Evolutionary conservation across 164 flowering plant species (phyloP).

Genomic region (Malania oleifera): DNA sequence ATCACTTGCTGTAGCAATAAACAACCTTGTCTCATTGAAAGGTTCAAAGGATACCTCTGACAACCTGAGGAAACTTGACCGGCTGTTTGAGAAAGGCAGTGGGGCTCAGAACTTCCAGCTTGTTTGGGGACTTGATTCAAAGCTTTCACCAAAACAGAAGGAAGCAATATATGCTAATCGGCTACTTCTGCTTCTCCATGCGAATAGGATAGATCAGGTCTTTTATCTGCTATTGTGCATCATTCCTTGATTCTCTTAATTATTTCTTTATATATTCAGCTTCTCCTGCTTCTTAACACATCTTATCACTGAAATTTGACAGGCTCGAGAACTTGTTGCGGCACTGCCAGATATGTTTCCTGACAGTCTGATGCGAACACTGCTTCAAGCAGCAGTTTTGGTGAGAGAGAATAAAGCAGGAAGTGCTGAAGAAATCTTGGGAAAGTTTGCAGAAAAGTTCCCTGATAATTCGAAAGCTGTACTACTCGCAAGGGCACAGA

Average conservation of each 20-base stretch:
- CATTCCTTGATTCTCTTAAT: background rate
- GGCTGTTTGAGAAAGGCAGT: conserved; percentile 60
- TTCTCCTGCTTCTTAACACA: background rate
- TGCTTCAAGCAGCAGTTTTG: conserved; percentile 86
- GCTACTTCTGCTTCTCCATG: conserved; percentile 76
- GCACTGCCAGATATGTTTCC: conserved; percentile 54
- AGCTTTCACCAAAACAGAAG: conserved; percentile 73
- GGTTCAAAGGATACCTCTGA: conserved; percentile 83
- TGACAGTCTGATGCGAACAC: conserved; percentile 52
- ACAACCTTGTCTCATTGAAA: conserved; percentile 69
- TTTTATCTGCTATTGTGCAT: background rate
- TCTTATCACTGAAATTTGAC: conserved; percentile 11
- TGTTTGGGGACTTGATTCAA: conserved; percentile 58
- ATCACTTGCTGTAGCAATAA: conserved; percentile 83
- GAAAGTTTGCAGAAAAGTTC: conserved; percentile 53
- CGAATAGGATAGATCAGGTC: conserved; percentile 85
- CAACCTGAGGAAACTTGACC: conserved; percentile 76
- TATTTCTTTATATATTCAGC: background rate
- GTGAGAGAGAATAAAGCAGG: conserved; percentile 84
- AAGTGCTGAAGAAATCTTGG: conserved; percentile 77
- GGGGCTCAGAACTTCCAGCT: conserved; percentile 50
- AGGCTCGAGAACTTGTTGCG: conserved; percentile 89
- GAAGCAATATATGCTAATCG: conserved; percentile 77
- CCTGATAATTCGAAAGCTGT: conserved; percentile 55
- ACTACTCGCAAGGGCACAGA: conserved; percentile 79